A percentile compares a stretch with the other conserved stretches of the same genome.
phyloP scores from a whole-genome alignment of 2,329 filamentous ascomycete genomes.

The Grosmannia penicillata region DNA sequence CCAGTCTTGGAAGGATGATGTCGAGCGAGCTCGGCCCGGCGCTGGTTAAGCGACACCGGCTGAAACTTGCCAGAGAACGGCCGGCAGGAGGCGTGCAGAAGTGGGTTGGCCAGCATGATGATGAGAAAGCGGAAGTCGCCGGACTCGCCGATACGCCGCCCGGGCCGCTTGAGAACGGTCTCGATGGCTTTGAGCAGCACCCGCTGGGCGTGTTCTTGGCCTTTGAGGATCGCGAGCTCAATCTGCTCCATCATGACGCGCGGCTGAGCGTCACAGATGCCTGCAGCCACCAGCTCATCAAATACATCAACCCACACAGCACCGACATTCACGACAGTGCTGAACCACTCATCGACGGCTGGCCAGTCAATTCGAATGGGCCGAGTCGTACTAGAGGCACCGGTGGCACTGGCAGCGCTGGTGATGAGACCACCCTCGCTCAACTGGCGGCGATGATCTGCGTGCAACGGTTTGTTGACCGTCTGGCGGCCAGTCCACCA shows the following conservation, averaged over 20 bases:
- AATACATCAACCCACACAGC: conserved; percentile 49
- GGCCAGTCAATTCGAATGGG: conserved; percentile 59
- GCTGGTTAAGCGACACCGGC: conserved; percentile 8
- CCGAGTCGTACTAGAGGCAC: conserved; percentile 15
- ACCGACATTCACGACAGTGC: conserved; percentile 51
- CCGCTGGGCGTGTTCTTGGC: conserved; percentile 54
- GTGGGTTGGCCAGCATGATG: conserved; percentile 64
- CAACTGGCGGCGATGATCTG: conserved; percentile 9
- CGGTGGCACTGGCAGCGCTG: conserved; percentile 15
- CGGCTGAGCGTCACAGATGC: conserved; percentile 17
- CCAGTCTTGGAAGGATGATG: not conserved
- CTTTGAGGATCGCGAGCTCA: conserved; percentile 33
- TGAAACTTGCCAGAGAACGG: conserved; percentile 24
- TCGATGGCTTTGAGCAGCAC: conserved; percentile 66
- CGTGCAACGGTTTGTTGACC: conserved; percentile 11
- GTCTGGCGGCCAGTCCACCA: conserved; percentile 62
- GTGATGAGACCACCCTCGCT: conserved; percentile 15
- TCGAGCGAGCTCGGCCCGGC: too few species aligned
- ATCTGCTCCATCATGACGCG: conserved; percentile 23
- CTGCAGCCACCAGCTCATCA: conserved; percentile 30
- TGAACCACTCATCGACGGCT: conserved; percentile 60
- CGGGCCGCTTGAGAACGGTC: conserved; percentile 64
- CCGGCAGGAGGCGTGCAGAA: conserved; percentile 39
- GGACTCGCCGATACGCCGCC: conserved; percentile 50
- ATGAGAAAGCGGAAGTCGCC: conserved; percentile 65